Conservation (phyloP, 176 grass and related monocot species). For the Panicum miliaceum region DNA sequence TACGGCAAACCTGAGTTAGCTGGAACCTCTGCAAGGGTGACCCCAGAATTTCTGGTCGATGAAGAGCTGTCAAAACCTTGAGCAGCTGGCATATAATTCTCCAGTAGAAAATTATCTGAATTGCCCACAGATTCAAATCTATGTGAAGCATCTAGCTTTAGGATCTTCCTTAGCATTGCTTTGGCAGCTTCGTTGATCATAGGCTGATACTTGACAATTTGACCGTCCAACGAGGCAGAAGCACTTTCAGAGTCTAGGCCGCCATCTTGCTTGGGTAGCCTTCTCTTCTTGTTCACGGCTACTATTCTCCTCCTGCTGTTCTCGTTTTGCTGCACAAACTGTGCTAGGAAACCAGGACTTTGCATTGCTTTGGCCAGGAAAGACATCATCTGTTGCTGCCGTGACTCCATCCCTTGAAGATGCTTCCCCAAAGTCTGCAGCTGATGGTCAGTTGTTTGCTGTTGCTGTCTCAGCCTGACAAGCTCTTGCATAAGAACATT, state of each 20-base stretch:
- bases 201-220: slow-evolving; percentile 92
- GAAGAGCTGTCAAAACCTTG: slow-evolving; percentile 61
- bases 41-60: slow-evolving; percentile 70
- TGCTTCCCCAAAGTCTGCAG: slow-evolving; percentile 78
- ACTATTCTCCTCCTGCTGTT: slow-evolving; percentile 73
- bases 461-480: slow-evolving; percentile 81
- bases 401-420: slow-evolving; percentile 91
- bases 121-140: slow-evolving; percentile 51
- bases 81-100: slow-evolving; percentile 55
- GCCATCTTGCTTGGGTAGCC: slow-evolving; percentile 74
- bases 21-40: slow-evolving; percentile 77
- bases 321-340: slow-evolving; percentile 94
- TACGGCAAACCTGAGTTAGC: slow-evolving; percentile 56
- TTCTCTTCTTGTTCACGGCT: slow-evolving; percentile 72
- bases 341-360: slow-evolving; percentile 78
- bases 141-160: slow-evolving; percentile 68
- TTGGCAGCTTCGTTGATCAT: slow-evolving; percentile 95
- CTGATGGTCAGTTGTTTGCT: slow-evolving; percentile 88
- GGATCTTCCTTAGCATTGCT: slow-evolving; percentile 89
- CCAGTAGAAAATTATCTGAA: slow-evolving; percentile 60
- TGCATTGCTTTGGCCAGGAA: slow-evolving; percentile 95
- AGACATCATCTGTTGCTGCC: slow-evolving; percentile 95
- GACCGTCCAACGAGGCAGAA: slow-evolving; percentile 62
- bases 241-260: slow-evolving; percentile 46
- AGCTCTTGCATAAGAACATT: slow-evolving; percentile 99